These are phyloP conservation scores for Hymenoscyphus repandus DNA, from an alignment of 2,329 filamentous ascomycete species.

Conservation along the genomic window DNA sequence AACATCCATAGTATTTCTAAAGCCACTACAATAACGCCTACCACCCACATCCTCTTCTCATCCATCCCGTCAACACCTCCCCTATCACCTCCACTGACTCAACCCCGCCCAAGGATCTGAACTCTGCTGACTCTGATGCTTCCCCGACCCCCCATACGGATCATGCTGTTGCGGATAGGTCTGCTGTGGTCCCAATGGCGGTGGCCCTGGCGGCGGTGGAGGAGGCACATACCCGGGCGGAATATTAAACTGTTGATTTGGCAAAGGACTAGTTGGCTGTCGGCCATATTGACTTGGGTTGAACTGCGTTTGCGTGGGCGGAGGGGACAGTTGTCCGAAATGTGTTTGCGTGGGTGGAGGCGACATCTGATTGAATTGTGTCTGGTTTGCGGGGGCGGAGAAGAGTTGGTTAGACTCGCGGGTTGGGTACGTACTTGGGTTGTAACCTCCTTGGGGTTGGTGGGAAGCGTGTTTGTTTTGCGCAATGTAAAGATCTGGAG, in stretches of 20 bases:
- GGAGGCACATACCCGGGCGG: slow-evolving; percentile 63
- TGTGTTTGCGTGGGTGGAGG: slow-evolving; percentile 31
- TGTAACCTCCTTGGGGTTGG: slow-evolving; percentile 46
- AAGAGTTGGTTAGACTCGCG: slow-evolving; percentile 34
- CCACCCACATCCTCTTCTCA: no score
- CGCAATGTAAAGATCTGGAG: slow-evolving; percentile 40
- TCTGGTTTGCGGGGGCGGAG: slow-evolving; percentile 61
- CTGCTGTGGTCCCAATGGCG: slow-evolving; percentile 44
- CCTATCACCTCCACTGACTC: slow-evolving; percentile 58
- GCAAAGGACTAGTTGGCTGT: slow-evolving; percentile 15
- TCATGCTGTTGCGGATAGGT: slow-evolving; percentile 45
- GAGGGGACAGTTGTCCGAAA: slow-evolving; percentile 41
- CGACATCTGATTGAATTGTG: slow-evolving; percentile 26
- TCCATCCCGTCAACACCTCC: background rate
- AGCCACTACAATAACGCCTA: no score
- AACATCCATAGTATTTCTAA: no score
- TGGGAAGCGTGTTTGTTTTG: slow-evolving; percentile 41
- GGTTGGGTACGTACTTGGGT: slow-evolving; percentile 32
- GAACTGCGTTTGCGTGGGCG: slow-evolving; percentile 47
- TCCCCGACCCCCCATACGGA: slow-evolving; percentile 42
- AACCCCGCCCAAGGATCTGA: slow-evolving; percentile 66
- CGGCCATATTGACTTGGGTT: slow-evolving; percentile 13
- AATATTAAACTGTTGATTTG: slow-evolving; percentile 39
- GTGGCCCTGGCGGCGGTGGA: slow-evolving; percentile 60
- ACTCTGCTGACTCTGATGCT: slow-evolving; percentile 32